These are phyloP conservation scores for Pisolithus marmoratus DNA, from an alignment of 768 basidiomycete species.

Conservation along the genomic window DNA sequence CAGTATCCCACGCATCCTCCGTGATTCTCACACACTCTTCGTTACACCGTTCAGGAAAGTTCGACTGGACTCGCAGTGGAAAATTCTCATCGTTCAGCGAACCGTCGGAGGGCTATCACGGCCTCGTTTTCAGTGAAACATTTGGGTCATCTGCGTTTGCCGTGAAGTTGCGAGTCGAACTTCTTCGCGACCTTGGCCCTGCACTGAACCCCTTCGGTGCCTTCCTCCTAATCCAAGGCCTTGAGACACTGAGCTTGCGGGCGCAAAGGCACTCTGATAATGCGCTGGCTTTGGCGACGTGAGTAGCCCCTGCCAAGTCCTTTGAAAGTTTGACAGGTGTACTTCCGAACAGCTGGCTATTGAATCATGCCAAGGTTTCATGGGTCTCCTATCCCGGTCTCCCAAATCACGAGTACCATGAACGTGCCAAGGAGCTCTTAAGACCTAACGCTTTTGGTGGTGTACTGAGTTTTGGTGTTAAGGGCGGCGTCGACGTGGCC, in stretches of 20 bases:
- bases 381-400: conserved; percentile 84
- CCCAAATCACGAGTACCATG: conserved; percentile 52
- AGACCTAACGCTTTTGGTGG: conserved; percentile 57
- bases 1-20: neutral
- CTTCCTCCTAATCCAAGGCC: conserved; percentile 53
- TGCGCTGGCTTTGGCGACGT: conserved; percentile 45
- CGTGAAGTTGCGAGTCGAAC: conserved; percentile 46
- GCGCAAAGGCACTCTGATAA: conserved; percentile 55
- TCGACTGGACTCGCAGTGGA: conserved; percentile 49
- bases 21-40: neutral
- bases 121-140: conserved; percentile 42
- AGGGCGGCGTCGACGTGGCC: conserved; percentile 46
- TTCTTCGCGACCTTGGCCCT: conserved; percentile 49
- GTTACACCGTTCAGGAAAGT: conserved; percentile 36
- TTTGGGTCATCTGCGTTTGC: conserved; percentile 47
- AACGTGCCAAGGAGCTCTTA: conserved; percentile 50
- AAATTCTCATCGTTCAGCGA: conserved; percentile 53
- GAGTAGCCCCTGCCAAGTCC: conserved; percentile 14
- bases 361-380: conserved; percentile 56
- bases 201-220: conserved; percentile 51
- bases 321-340: neutral
- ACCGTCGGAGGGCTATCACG: conserved; percentile 55
- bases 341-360: conserved; percentile 38
- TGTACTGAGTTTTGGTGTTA: conserved; percentile 73
- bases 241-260: conserved; percentile 59